phyloP scores from a whole-genome alignment of 208 protist species.

The Leishmania gerbilli region DNA sequence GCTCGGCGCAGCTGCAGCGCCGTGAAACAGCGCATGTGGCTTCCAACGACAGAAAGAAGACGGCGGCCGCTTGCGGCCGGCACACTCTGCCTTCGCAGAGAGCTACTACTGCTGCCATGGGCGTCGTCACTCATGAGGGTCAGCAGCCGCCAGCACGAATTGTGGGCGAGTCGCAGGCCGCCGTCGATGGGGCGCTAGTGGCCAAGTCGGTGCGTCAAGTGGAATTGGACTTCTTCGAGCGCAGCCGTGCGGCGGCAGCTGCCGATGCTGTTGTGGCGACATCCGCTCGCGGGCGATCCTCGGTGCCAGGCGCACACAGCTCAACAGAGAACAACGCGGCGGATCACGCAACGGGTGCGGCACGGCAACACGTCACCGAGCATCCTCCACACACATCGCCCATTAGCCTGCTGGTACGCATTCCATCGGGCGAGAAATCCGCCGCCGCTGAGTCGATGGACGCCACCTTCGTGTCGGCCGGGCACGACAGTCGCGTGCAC shows the following conservation, averaged over 20 bases:
- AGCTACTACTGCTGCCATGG: not conserved
- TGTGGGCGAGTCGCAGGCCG: not conserved
- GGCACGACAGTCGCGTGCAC: slow-evolving; percentile 21
- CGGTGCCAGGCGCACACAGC: not conserved
- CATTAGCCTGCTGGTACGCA: slow-evolving; percentile 10
- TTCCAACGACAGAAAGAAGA: not conserved
- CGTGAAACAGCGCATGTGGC: not conserved
- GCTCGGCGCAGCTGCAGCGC: not conserved
- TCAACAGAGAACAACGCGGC: not conserved
- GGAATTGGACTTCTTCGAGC: slow-evolving; percentile 9
- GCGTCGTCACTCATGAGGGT: not conserved
- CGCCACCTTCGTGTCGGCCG: slow-evolving; percentile 2
- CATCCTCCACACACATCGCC: not conserved
- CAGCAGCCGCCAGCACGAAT: not conserved
- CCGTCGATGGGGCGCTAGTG: not conserved
- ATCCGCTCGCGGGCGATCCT: not conserved
- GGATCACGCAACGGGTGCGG: not conserved
- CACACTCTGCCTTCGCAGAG: not conserved
- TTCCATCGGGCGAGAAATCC: not conserved
- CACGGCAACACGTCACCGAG: not conserved
- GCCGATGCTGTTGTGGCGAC: not conserved
- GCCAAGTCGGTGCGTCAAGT: slow-evolving; percentile 7
- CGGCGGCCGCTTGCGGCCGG: not conserved
- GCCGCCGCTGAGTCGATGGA: not conserved
- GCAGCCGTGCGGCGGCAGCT: not conserved